Evolutionary conservation across 371 early-diverging fungal species (phyloP).

Genomic region (Dinochytrium kinnereticum): DNA sequence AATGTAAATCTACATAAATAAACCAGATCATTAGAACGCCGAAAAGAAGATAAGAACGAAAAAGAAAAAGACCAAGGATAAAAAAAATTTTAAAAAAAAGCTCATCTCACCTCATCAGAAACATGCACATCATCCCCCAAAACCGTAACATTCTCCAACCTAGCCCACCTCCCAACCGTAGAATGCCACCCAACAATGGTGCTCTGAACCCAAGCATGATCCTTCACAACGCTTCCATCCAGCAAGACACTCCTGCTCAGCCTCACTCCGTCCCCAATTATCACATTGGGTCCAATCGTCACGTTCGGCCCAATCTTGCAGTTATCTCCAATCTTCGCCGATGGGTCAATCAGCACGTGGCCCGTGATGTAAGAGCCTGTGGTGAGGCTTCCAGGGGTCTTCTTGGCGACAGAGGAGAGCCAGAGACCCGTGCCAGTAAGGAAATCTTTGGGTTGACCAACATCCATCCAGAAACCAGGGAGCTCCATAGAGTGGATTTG

Average conservation of each 20-base stretch:
- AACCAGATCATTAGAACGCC: too few species aligned
- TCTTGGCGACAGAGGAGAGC: conserved; percentile 76
- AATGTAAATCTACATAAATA: too few species aligned
- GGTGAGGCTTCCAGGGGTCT: conserved; percentile 67
- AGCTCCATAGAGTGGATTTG: conserved; percentile 92
- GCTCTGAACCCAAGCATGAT: conserved; percentile 87
- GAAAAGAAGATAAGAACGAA: too few species aligned
- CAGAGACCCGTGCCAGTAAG: conserved; percentile 95
- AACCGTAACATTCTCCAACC: conserved; percentile 91
- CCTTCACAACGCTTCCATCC: conserved; percentile 85
- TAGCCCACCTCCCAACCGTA: conserved; percentile 90
- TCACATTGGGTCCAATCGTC: conserved; percentile 88
- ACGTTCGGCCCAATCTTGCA: conserved; percentile 97
- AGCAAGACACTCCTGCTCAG: conserved; percentile 89
- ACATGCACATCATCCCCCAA: conserved; percentile 95
- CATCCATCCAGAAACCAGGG: conserved; percentile 99
- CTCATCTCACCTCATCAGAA: conserved; percentile 84
- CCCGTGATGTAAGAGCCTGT: conserved; percentile 61
- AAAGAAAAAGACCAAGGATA: too few species aligned
- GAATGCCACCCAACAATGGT: conserved; percentile 98
- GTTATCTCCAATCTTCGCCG: conserved; percentile 89
- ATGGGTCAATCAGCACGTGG: conserved; percentile 87
- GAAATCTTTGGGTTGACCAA: conserved; percentile 99
- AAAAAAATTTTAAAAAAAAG: too few species aligned
- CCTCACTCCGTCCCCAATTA: conserved; percentile 95